A percentile compares a stretch with the other conserved stretches of the same genome.
Conservation (phyloP, 345 rosid genomes). For the Lumnitzera littorea region DNA sequence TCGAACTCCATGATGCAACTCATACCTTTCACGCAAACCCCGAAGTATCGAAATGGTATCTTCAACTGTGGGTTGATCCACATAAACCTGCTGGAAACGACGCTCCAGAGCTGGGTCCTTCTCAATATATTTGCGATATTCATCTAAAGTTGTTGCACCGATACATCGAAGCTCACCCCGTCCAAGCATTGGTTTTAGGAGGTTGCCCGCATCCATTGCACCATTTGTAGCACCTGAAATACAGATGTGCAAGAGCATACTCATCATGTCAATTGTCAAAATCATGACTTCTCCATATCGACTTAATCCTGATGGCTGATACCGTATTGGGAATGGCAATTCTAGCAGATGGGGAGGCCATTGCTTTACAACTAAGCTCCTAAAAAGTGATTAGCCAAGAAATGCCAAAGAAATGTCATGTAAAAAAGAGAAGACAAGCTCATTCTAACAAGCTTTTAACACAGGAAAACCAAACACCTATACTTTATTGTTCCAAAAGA, state of each 20-base stretch:
- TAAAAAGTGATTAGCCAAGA: too few relatives aligned
- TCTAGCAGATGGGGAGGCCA: too few relatives aligned
- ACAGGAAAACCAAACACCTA: too few relatives aligned
- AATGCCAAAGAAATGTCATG: too few relatives aligned
- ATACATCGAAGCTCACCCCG: conserved; percentile 95
- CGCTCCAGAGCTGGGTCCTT: conserved; percentile 99
- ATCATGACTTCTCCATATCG: too few relatives aligned
- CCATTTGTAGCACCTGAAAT: conserved; percentile 96
- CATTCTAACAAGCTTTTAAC: too few relatives aligned
- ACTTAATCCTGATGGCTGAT: too few relatives aligned
- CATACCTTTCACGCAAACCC: conserved; percentile 96
- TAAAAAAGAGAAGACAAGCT: too few relatives aligned
- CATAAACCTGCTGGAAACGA: conserved; percentile 97
- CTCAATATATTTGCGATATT: conserved; percentile 93
- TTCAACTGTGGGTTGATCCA: conserved; percentile 92
- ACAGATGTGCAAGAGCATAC: conserved; percentile 4
- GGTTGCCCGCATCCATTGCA: conserved; percentile 99
- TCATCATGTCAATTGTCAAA: not conserved
- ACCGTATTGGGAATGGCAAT: too few relatives aligned
- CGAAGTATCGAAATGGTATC: conserved; percentile 89
- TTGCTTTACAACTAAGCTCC: too few relatives aligned
- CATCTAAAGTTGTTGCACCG: conserved; percentile 96
- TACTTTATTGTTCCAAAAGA: not conserved
- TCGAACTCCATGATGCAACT: conserved; percentile 97
- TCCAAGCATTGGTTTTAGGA: conserved; percentile 98